Evolutionary conservation across 805 yeast species (phyloP), one percentile per base, ranked within the genome.

Genomic region (Nakazawaea anatomiae): DNA sequence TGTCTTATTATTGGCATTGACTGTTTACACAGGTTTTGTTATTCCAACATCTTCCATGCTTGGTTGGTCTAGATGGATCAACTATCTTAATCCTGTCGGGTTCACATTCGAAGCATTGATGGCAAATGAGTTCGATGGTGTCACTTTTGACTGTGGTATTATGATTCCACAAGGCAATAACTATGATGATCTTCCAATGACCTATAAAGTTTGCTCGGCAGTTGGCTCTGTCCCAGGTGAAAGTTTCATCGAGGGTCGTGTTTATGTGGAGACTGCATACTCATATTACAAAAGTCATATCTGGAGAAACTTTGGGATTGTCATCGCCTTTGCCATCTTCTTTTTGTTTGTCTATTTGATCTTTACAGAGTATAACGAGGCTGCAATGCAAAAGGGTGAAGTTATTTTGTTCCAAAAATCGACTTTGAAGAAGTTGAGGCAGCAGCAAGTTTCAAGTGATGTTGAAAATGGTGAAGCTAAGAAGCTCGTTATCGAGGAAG

Each of bases 221-320:
- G 80, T 76, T 28, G 86, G 87, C 52, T 67, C 88, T 25, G 62
- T 61, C 4, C 70, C 83, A 1, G 90, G 91, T 48, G 56, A 61
- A 25, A 55, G 58, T 18, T 55, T 55, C 47, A 85, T 85, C 38
- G 60, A 59, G 44, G 92, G 92, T 58, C 72, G 74, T 46, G 68
- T 56, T 11, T 85, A 75, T 60, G 53, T 84, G 28, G 54, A 56
- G 4, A 50, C 59, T 10, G 66, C 82, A 4, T 88, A 65, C 66
- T 61, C 66, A 42, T 89, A 83, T 70, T 63, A 60, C 43, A 74
- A 72, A 58, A 53, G 66, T 28, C 87, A 88, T 65, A 77, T 77
- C 48, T 89, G 96, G 96, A 80, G 96, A 70, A 85, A 89, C 62
- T 77, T 83, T 55, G 96, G 91, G 63, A 83, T 87, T 55, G 64